Percentiles rank a stretch among this genome's conserved stretches.
Evolutionary conservation across 2,329 filamentous ascomycete species (phyloP).

Genomic region (Tolypocladium tundrense): DNA sequence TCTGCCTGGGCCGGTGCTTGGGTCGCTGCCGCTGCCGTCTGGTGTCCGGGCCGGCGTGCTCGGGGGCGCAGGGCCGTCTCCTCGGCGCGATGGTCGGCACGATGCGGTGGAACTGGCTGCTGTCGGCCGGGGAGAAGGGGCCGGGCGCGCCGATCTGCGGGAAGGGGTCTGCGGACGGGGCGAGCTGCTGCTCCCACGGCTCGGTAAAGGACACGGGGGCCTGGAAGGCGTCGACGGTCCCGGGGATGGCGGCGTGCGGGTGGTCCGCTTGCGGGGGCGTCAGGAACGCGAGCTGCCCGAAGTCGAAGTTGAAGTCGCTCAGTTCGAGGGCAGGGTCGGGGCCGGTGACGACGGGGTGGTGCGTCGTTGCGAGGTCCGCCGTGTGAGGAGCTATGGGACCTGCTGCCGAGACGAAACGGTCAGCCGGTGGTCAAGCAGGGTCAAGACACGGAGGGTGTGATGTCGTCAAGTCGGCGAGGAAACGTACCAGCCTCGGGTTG

Average conservation of each 20-base stretch:
- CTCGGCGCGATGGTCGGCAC: constrained; percentile 8
- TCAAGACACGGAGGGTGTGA: constrained; percentile 3
- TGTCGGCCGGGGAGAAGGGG: neutral
- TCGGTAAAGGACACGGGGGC: constrained; percentile 11
- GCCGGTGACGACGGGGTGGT: constrained; percentile 17
- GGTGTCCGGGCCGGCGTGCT: constrained; percentile 11
- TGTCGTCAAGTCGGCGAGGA: too few species aligned
- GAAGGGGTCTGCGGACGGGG: constrained; percentile 4
- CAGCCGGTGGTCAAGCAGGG: constrained; percentile 5
- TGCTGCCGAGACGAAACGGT: constrained; percentile 14
- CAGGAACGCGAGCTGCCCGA: constrained; percentile 22
- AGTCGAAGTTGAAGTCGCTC: constrained; percentile 23
- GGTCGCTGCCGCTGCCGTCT: constrained; percentile 13
- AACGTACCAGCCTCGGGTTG: constrained; percentile 25
- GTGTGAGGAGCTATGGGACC: constrained; percentile 16
- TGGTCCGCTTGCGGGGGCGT: constrained; percentile 10
- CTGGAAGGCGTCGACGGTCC: constrained; percentile 7
- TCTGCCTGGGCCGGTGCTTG: constrained; percentile 20
- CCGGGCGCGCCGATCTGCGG: neutral
- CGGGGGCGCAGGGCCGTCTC: constrained; percentile 9
- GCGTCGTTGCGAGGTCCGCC: constrained; percentile 12
- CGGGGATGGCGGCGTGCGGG: constrained; percentile 15
- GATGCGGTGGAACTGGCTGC: neutral
- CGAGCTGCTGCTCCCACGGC: constrained; percentile 11
- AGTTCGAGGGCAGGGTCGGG: constrained; percentile 18